phyloP scores from a whole-genome alignment of 2,329 filamentous ascomycete genomes.

The Aspergillus sp. region DNA sequence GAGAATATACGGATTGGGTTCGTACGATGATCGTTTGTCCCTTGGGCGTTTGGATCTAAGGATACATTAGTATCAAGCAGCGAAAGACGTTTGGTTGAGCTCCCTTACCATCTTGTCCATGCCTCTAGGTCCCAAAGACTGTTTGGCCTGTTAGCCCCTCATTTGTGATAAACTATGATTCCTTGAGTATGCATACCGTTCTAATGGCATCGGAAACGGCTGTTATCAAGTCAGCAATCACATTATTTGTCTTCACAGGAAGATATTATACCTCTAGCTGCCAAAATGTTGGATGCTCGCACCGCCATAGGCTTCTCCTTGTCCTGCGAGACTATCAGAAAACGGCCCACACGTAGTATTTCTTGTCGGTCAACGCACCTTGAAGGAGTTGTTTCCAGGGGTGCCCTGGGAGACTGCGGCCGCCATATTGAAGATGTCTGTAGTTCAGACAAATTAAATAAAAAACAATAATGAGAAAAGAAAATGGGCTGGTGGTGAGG shows the following conservation, averaged over 20 bases:
- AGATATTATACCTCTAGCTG: constrained; percentile 69
- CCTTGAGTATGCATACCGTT: constrained; percentile 52
- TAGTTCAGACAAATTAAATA: constrained; percentile 21
- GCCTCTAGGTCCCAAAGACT: constrained; percentile 87
- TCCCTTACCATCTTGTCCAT: constrained; percentile 87
- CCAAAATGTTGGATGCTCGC: constrained; percentile 92
- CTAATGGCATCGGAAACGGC: constrained; percentile 96
- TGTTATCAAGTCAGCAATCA: constrained; percentile 37
- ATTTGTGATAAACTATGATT: constrained; percentile 14
- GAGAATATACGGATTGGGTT: constrained; percentile 9
- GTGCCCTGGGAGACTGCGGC: constrained; percentile 43
- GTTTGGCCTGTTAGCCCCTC: constrained; percentile 35
- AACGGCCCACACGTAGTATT: constrained; percentile 22
- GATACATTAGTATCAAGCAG: constrained; percentile 16
- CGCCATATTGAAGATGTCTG: constrained; percentile 43
- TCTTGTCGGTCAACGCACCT: constrained; percentile 40
- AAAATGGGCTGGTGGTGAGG: constrained; percentile 14
- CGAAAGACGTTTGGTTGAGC: not conserved
- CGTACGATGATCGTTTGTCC: constrained; percentile 87
- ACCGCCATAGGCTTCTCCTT: constrained; percentile 99
- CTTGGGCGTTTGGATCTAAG: constrained; percentile 81
- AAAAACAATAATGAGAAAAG: constrained; percentile 16
- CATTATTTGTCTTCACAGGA: not conserved
- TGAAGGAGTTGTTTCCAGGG: constrained; percentile 62
- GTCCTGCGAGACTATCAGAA: constrained; percentile 49